Conservation (phyloP, 768 basidiomycete genomes). For the Amanita molliuscula region DNA sequence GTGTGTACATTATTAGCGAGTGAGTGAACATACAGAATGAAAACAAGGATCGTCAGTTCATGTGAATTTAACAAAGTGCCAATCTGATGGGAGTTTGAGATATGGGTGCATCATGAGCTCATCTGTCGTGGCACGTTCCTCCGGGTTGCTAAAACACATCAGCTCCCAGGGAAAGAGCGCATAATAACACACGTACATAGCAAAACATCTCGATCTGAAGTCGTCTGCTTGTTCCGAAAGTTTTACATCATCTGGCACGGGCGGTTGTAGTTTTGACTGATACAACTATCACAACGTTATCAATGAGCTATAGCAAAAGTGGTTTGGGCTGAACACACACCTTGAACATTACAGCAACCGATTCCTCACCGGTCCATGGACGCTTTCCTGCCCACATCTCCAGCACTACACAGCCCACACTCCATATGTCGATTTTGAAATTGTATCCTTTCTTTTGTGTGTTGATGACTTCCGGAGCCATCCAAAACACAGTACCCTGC, state of each 20-base stretch:
- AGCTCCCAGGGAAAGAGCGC: conserved; percentile 5
- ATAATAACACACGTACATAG: conserved; percentile 45
- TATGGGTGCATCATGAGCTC: conserved; percentile 77
- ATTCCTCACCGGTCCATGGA: conserved; percentile 89
- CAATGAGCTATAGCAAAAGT: conserved; percentile 1
- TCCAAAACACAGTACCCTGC: conserved; percentile 99
- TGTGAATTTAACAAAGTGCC: conserved; percentile 64
- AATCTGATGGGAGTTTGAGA: conserved; percentile 59
- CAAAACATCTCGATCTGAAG: conserved; percentile 84
- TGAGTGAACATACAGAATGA: conserved; percentile 10
- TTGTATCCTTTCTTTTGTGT: conserved; percentile 87
- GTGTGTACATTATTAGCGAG: conserved; percentile 4
- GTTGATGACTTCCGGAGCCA: conserved; percentile 94
- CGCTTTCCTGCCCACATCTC: conserved; percentile 99
- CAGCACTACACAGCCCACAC: conserved; percentile 93
- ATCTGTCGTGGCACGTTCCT: conserved; percentile 69
- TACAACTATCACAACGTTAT: conserved; percentile 47
- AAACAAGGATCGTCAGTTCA: conserved; percentile 20
- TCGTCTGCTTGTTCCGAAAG: conserved; percentile 72
- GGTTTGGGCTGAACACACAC: conserved; percentile 31
- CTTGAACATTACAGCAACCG: conserved; percentile 90
- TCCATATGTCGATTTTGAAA: conserved; percentile 98
- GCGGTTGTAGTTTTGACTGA: conserved; percentile 76
- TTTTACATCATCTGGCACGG: conserved; percentile 75
- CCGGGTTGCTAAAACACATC: conserved; percentile 51